Conservation (phyloP, 2,329 filamentous ascomycete species). For the Fusarium algeriense region DNA sequence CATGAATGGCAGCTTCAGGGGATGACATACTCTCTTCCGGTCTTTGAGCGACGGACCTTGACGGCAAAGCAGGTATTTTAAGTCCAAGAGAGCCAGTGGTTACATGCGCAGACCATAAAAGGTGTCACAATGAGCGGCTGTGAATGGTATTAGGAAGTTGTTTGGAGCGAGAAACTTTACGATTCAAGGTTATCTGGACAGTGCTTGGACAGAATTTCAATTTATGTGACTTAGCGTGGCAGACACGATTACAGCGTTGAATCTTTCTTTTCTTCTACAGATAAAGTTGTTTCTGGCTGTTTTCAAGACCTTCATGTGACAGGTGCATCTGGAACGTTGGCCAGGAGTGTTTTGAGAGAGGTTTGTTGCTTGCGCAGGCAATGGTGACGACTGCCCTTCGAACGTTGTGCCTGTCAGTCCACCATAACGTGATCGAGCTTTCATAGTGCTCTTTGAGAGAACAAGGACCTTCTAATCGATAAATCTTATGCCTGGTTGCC, state of each 20-base stretch:
- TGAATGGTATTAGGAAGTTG: background rate
- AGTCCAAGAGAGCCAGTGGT: rapidly evolving
- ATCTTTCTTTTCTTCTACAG: too few relatives aligned
- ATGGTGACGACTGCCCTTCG: too few relatives aligned
- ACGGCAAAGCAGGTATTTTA: rapidly evolving
- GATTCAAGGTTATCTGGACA: background rate
- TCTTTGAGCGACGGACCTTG: background rate
- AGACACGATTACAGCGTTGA: background rate
- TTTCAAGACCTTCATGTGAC: rapidly evolving
- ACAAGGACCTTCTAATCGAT: too few relatives aligned
- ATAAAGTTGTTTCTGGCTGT: too few relatives aligned
- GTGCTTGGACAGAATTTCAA: background rate
- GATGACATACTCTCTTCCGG: background rate
- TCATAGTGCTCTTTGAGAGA: too few relatives aligned
- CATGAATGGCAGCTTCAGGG: background rate
- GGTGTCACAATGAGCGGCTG: rapidly evolving
- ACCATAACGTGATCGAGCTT: too few relatives aligned
- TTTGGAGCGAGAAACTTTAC: background rate
- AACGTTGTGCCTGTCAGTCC: too few relatives aligned
- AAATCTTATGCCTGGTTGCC: too few relatives aligned
- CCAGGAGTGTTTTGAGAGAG: too few relatives aligned
- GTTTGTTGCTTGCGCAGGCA: too few relatives aligned
- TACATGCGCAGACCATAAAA: rapidly evolving
- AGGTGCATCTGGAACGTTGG: too few relatives aligned
- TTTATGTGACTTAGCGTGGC: too few relatives aligned